phyloP scores from a whole-genome alignment of 805 yeast species.

The Wickerhamiella dianesei region DNA sequence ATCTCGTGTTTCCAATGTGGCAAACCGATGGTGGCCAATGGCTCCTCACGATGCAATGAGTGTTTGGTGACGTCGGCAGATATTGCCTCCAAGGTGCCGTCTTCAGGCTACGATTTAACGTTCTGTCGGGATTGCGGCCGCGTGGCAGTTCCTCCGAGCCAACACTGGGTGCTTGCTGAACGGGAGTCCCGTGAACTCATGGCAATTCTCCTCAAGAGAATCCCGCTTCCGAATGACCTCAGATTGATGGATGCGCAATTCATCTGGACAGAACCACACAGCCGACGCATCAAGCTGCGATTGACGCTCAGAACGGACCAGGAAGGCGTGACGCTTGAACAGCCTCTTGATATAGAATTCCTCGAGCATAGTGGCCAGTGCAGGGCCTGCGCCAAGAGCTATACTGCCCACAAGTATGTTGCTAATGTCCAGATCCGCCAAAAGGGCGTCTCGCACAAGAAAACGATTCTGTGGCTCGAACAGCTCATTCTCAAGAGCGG shows the following conservation, averaged over 20 bases:
- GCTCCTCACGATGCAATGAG: slow-evolving; percentile 87
- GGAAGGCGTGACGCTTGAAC: slow-evolving; percentile 80
- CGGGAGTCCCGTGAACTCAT: slow-evolving; percentile 78
- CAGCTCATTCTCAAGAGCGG: slow-evolving; percentile 85
- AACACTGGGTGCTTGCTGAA: slow-evolving; percentile 73
- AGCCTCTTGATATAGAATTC: slow-evolving; percentile 86
- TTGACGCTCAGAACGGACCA: slow-evolving; percentile 96
- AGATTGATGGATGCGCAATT: slow-evolving; percentile 86
- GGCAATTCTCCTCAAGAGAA: slow-evolving; percentile 72
- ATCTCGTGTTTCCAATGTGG: slow-evolving; percentile 95
- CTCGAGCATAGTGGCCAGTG: slow-evolving; percentile 93
- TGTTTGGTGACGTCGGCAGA: slow-evolving; percentile 86
- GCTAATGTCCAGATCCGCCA: slow-evolving; percentile 97
- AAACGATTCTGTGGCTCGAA: slow-evolving; percentile 90
- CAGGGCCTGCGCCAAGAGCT: slow-evolving; percentile 95
- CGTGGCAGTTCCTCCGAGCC: slow-evolving; percentile 80
- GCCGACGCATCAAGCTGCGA: slow-evolving; percentile 83
- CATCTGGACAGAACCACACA: slow-evolving; percentile 98
- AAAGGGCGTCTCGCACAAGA: slow-evolving; percentile 78
- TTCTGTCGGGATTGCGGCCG: slow-evolving; percentile 93
- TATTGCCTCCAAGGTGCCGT: slow-evolving; percentile 78
- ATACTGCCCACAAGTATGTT: slow-evolving; percentile 95
- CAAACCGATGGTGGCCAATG: slow-evolving; percentile 89
- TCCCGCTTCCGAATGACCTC: slow-evolving; percentile 67
- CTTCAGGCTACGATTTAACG: slow-evolving; percentile 59